Base-by-base conservation (phyloP, 2,329 filamentous ascomycete genomes). In the Coniella vitis region DNA sequence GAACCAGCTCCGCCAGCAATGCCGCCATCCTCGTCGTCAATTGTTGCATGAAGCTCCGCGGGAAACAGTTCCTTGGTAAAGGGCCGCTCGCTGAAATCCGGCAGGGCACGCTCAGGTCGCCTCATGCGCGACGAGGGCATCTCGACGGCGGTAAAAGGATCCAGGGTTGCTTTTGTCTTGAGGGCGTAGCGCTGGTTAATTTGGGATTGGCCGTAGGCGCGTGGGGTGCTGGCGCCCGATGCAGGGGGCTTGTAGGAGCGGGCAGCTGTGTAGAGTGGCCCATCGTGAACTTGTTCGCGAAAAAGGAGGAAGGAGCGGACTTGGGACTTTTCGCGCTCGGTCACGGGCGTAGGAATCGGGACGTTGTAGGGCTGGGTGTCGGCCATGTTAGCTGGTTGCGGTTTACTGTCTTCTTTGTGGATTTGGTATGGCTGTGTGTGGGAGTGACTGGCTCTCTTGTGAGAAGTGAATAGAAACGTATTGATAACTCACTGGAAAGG, bases 61-160 rank as follows among this genome's bases (percentile, higher is more conserved):
- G 78, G 78, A 59, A 81, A 81, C 48, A 81, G 68, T 44, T 40
- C 65, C 66, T 52, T 51, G 73, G 55, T 55, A 51, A 78, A 74
- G 1, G 75, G 72, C 29, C 72, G 68, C 3, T 67, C 65, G 7
- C 67, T 68, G 56, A 80, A 71, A 55, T 81, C 75, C 3, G 78
- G 78, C 43, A 81, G 65, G 3, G 71, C 69, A 38, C 77, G 69
- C 48, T 77, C 72, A 37, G 71, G 66, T 51, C 70, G 69, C 32
- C 70, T 65, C 58, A 81, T 80, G 49, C 71, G 71, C 56, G 79
- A 71, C 38, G 74, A 77, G 65, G 79, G 81, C 52, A 73, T 74
- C n/a, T 75, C 76, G 48, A 81, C 71, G 36, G 74, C 69, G n/a
- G 69, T 72, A 61, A 82, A 82, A 17, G 78, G 76, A 60, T 81